Evolutionary conservation across 495 filamentous ascomycete genomes (phyloP).

Genomic region (Apiosordaria backusii): DNA sequence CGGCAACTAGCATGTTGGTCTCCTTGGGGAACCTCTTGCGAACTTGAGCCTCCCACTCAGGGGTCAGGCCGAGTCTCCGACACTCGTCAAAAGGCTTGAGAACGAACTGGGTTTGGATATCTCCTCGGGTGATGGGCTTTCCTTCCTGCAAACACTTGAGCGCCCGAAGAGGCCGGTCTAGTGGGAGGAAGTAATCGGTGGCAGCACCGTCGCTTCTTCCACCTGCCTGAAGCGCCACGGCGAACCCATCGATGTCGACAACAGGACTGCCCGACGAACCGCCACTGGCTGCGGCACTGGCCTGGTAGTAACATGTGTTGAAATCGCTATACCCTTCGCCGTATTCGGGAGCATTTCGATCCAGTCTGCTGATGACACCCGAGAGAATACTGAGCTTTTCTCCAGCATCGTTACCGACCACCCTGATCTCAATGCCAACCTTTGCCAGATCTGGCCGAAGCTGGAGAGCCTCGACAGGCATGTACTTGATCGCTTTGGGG

Average conservation of each 20-base stretch:
- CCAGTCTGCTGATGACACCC: slow-evolving; percentile 91
- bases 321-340: slow-evolving; percentile 98
- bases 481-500: slow-evolving; percentile 92
- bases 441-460: slow-evolving; percentile 85
- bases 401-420: slow-evolving; percentile 97
- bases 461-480: slow-evolving; percentile 74
- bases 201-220: slow-evolving; percentile 91
- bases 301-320: slow-evolving; percentile 99
- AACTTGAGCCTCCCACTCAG: slow-evolving; percentile 80
- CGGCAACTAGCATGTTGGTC: slow-evolving; percentile 93
- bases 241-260: slow-evolving; percentile 90
- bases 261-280: slow-evolving; percentile 97
- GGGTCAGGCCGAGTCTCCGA: slow-evolving; percentile 77
- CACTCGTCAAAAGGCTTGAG: slow-evolving; percentile 98
- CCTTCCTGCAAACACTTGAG: slow-evolving; percentile 77
- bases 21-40: slow-evolving; percentile 82
- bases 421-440: slow-evolving; percentile 89
- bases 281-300: slow-evolving; percentile 91
- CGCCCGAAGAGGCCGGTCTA: slow-evolving; percentile 84
- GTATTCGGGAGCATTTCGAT: slow-evolving; percentile 96
- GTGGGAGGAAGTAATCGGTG: slow-evolving; percentile 94
- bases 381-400: slow-evolving; percentile 98
- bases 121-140: slow-evolving; percentile 74
- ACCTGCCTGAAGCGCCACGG: slow-evolving; percentile 90
- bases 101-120: slow-evolving; percentile 97